phyloP scores from a whole-genome alignment of 2,329 filamentous ascomycete species.

The Immersiporthe knoxdaviesiana region DNA sequence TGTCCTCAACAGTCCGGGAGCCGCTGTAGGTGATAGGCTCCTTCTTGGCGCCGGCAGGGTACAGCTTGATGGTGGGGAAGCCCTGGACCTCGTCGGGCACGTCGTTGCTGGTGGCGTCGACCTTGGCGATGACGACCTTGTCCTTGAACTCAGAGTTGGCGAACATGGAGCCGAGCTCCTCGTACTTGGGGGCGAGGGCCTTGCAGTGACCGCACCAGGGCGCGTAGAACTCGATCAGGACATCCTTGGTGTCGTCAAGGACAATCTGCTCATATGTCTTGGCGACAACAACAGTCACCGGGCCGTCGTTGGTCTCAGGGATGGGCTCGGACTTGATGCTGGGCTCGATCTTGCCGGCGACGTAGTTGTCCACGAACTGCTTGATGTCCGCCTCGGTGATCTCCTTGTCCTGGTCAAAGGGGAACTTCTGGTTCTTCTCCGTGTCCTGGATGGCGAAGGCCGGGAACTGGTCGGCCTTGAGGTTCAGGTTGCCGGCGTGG shows the following conservation, averaged over 20 bases:
- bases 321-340: conserved; percentile 99
- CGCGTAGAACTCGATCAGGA: conserved; percentile 97
- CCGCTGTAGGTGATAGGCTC: conserved; percentile 85
- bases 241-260: conserved; percentile 92
- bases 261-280: conserved; percentile 93
- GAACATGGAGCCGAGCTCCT: conserved; percentile 82
- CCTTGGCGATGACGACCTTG: conserved; percentile 93
- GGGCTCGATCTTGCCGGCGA: conserved; percentile 85
- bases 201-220: conserved; percentile 99
- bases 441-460: conserved; percentile 97
- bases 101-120: conserved; percentile 95
- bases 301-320: conserved; percentile 88
- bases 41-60: conserved; percentile 85
- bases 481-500: conserved; percentile 95
- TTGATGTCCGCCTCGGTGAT: conserved; percentile 73
- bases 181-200: conserved; percentile 94
- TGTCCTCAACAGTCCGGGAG: conserved; percentile 85
- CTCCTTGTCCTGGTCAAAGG: conserved; percentile 82
- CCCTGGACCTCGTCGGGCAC: conserved; percentile 95
- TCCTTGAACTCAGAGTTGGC: conserved; percentile 76
- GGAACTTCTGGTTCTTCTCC: conserved; percentile 95
- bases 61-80: conserved; percentile 99
- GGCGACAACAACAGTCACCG: conserved; percentile 86
- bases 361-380: conserved; percentile 84
- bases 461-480: conserved; percentile 92